Evolutionary conservation across 2,329 filamentous ascomycete genomes (phyloP), one percentile per base, ranked within the genome.

Genomic region (Curvularia hawaiiensis): DNA sequence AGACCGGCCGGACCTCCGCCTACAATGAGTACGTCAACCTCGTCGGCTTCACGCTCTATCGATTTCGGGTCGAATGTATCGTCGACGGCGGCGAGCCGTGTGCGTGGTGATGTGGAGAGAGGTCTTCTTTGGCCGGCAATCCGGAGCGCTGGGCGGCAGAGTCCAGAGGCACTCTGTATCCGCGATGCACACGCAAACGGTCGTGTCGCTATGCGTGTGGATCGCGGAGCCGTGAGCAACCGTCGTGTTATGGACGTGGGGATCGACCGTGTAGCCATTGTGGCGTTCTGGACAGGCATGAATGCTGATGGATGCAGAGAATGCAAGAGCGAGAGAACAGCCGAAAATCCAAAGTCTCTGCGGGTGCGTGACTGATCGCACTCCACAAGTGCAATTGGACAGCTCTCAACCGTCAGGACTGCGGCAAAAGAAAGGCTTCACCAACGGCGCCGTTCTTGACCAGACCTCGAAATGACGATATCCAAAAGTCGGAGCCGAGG

Each of bases 1-100:
- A 99, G 84, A 58, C 95, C 95, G 51, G 95, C 91, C 52, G 95
- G 95, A n/a, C 95, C 94, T 76, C 91, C 95, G 71, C 95, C 95
- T 52, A 99, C 87, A 71, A 99, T 98, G 78, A 92, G 96, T 30
- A 99, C 93, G 78, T 99, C 95, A 30, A 99, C 95, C 79, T 95
- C 82, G 71, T 99, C 95, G 52, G 87, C 90, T 77, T 98, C 95
- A 64, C 95, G 89, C 64, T 98, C 94, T 56, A 93, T 82, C 54
- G 82, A 77, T 31, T 71, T 68, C 20, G 79, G 78, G 58, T 82
- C 77, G 60, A 80, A 78, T 35, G 68, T 69, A 52, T 79, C 77
- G 44, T 79, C 75, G 3, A 72, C 74, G 16, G 79, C 75, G 38
- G 66, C 66, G 30, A 76, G 65, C 48, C 67, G 64, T 50, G 67